These are phyloP conservation scores for Paracamarosporium sp. DNA, from an alignment of 2,329 filamentous ascomycete genomes.

Conservation along the genomic window DNA sequence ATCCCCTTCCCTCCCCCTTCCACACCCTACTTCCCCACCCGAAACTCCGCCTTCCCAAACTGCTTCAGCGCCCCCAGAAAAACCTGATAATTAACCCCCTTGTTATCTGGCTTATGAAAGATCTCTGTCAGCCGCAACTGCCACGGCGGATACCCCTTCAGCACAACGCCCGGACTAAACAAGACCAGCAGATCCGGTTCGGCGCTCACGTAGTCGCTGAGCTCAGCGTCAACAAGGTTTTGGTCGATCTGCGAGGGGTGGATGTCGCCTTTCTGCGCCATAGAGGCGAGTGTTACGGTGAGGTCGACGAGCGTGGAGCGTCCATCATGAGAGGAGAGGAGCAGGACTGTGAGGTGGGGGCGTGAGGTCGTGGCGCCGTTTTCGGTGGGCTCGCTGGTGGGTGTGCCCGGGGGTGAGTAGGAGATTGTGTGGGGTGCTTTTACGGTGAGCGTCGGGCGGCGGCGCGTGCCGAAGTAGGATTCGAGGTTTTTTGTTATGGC, in stretches of 20 bases:
- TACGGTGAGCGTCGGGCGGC: constrained; percentile 73
- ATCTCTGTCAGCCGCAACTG: constrained; percentile 95
- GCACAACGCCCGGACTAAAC: constrained; percentile 81
- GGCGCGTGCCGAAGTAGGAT: constrained; percentile 79
- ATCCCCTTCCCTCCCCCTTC: not conserved
- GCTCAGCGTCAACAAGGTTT: constrained; percentile 88
- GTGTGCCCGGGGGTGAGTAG: constrained; percentile 57
- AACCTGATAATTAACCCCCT: constrained; percentile 89
- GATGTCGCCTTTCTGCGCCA: constrained; percentile 90
- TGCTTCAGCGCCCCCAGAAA: constrained; percentile 86
- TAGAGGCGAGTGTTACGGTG: constrained; percentile 90
- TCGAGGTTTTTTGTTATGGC: constrained; percentile 80
- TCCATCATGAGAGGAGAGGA: constrained; percentile 88
- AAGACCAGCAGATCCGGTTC: constrained; percentile 91
- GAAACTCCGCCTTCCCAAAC: constrained; percentile 87
- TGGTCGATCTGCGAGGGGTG: constrained; percentile 79
- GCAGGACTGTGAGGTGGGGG: constrained; percentile 68
- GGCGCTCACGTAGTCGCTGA: constrained; percentile 77
- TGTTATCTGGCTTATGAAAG: constrained; percentile 75
- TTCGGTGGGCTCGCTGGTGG: constrained; percentile 40
- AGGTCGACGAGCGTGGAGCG: constrained; percentile 94
- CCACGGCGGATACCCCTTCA: constrained; percentile 96
- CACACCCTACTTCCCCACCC: constrained; percentile 67
- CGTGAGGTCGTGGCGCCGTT: constrained; percentile 31
- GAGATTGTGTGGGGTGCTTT: constrained; percentile 73